phyloP scores from a whole-genome alignment of 2,329 filamentous ascomycete genomes.

The Monosporascus sp. region DNA sequence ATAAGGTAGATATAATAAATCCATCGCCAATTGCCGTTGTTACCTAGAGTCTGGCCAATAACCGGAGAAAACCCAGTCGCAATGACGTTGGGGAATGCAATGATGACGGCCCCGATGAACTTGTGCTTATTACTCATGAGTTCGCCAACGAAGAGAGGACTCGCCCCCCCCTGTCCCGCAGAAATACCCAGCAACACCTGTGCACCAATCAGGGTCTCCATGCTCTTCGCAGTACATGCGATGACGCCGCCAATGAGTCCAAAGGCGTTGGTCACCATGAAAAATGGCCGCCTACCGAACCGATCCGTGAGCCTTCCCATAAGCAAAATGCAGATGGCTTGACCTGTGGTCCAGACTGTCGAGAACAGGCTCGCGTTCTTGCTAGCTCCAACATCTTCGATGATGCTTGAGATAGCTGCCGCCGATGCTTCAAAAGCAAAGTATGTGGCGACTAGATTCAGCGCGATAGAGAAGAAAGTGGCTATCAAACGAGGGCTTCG shows the following conservation, averaged over 20 bases:
- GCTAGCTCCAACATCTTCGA: conserved; percentile 7
- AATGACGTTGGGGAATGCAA: conserved; percentile 14
- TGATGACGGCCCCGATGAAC: conserved; percentile 11
- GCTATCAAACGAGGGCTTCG: conserved; percentile 10
- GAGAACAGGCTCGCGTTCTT: conserved; percentile 3
- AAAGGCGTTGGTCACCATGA: conserved; percentile 11
- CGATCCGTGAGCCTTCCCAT: conserved; percentile 12
- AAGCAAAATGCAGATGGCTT: conserved; percentile 12
- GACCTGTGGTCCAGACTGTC: conserved; percentile 6
- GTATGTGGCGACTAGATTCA: conserved; percentile 14
- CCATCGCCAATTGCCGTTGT: conserved; percentile 11
- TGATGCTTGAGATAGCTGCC: conserved; percentile 8
- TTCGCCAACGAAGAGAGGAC: conserved; percentile 15
- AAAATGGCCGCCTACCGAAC: conserved; percentile 10
- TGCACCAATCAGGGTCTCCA: conserved; percentile 13
- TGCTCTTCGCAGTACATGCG: conserved; percentile 10
- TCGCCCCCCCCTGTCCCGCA: conserved; percentile 8
- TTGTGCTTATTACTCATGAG: conserved; percentile 17
- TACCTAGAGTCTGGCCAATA: too few species aligned
- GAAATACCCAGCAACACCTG: conserved; percentile 15
- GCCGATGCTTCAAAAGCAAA: conserved; percentile 13
- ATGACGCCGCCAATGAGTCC: conserved; percentile 16
- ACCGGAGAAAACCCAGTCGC: conserved; percentile 10
- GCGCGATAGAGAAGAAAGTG: conserved; percentile 11
- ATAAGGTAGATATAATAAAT: conserved; percentile 20